Conservation (phyloP, 139 green algal genomes). For the Coelastrella sp. region DNA sequence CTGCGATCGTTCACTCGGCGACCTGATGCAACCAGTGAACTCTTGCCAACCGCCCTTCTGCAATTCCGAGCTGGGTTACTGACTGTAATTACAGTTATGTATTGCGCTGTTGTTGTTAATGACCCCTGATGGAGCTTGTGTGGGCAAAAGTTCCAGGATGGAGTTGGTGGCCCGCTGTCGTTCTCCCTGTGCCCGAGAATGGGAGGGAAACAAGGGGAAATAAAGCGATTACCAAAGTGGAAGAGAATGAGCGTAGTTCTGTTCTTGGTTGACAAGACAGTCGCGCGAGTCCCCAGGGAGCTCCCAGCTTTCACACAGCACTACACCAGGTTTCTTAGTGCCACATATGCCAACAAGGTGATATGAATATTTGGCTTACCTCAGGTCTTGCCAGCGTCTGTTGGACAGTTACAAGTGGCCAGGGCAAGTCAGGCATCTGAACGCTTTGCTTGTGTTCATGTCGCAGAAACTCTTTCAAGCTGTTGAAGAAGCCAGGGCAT, state of each 20-base stretch:
- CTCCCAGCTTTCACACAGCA: constrained; percentile 6
- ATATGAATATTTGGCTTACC: no score
- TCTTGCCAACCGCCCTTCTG: neutral
- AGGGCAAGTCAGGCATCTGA: no score
- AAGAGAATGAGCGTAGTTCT: constrained; percentile 25
- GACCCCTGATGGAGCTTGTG: neutral
- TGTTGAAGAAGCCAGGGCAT: constrained; percentile 26
- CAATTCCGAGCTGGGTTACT: neutral
- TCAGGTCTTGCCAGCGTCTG: no score
- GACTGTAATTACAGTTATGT: neutral
- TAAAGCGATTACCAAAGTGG: neutral
- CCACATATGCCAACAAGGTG: constrained; percentile 40
- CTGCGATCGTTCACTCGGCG: no score
- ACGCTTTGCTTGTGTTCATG: neutral
- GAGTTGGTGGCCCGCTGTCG: constrained; percentile 34
- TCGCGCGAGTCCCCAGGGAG: constrained; percentile 3
- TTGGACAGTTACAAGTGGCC: no score
- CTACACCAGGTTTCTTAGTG: constrained; percentile 8
- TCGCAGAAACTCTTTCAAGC: constrained; percentile 42
- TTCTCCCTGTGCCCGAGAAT: neutral
- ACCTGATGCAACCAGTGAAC: no score
- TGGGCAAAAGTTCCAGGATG: constrained; percentile 31
- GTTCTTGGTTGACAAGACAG: constrained; percentile 46
- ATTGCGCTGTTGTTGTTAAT: neutral
- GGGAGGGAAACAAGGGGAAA: neutral